phyloP scores from a whole-genome alignment of 2,329 filamentous ascomycete genomes.

The Penicillium nordicum region DNA sequence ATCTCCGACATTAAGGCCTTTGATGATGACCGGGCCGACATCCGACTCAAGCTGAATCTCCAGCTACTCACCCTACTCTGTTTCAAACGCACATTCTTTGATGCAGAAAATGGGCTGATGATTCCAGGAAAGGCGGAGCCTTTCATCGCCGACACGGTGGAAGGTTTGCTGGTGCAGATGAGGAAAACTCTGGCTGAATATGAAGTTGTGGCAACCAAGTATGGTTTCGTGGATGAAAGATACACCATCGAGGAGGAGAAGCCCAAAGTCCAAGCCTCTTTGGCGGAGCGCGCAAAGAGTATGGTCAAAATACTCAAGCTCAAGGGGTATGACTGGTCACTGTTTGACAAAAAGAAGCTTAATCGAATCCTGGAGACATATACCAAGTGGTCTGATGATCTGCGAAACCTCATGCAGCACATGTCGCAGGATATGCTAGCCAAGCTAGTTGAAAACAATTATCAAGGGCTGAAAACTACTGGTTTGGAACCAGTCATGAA shows the following conservation, averaged over 20 bases:
- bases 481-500: slow-evolving; percentile 27
- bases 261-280: slow-evolving; percentile 18
- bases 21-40: slow-evolving; percentile 25
- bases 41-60: slow-evolving; percentile 25
- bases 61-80: slow-evolving; percentile 25
- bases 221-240: slow-evolving; percentile 17
- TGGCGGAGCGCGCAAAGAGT: slow-evolving; percentile 24
- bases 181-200: slow-evolving; percentile 25
- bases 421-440: slow-evolving; percentile 26
- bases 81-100: slow-evolving; percentile 22
- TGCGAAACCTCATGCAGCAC: slow-evolving; percentile 30
- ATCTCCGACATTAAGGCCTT: slow-evolving; percentile 28
- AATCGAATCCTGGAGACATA: slow-evolving; percentile 24
- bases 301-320: slow-evolving; percentile 24
- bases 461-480: slow-evolving; percentile 19
- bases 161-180: slow-evolving; percentile 23
- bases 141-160: slow-evolving; percentile 20
- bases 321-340: slow-evolving; percentile 31
- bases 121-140: slow-evolving; percentile 20
- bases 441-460: slow-evolving; percentile 10
- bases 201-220: slow-evolving; percentile 19
- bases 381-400: slow-evolving; percentile 25
- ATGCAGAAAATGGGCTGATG: slow-evolving; percentile 25
- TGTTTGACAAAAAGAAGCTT: slow-evolving; percentile 32
- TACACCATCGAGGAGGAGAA: slow-evolving; percentile 7